Percentiles rank a stretch among this genome's conserved stretches.
These are phyloP conservation scores for Sordaria brevicollis DNA, from an alignment of 495 filamentous ascomycete species.

Conservation along the genomic window DNA sequence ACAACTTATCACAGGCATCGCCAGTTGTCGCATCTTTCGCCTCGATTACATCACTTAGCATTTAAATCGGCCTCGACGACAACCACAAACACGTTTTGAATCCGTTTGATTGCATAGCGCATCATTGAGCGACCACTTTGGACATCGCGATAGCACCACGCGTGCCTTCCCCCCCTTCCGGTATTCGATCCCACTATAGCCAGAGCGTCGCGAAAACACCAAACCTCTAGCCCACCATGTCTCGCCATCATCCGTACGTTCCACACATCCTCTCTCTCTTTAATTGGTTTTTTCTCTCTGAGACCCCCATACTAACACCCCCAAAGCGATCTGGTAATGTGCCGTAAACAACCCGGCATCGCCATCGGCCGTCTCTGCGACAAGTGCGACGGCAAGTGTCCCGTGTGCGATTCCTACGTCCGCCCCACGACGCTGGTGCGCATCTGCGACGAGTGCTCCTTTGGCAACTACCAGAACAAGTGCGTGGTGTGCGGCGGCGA, in stretches of 20 bases:
- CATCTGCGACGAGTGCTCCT: conserved; percentile 98
- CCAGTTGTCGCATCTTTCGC: background rate
- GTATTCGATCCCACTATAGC: background rate
- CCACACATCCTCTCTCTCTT: background rate
- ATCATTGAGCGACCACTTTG: background rate
- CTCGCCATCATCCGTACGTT: conserved; percentile 28
- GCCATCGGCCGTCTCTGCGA: conserved; percentile 98
- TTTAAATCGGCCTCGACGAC: background rate
- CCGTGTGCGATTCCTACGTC: conserved; percentile 97
- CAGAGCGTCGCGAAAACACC: background rate
- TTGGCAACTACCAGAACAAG: conserved; percentile 99
- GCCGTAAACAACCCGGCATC: conserved; percentile 96
- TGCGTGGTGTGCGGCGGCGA: conserved; percentile 98
- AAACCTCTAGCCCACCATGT: conserved; percentile 12
- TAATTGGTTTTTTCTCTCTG: background rate
- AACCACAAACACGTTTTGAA: background rate
- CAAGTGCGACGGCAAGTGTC: conserved; percentile 99
- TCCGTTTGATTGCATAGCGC: background rate
- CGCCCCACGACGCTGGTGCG: conserved; percentile 93
- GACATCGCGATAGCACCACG: background rate
- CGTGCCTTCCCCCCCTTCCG: background rate
- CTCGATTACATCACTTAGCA: background rate
- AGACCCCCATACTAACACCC: background rate
- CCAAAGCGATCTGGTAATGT: conserved; percentile 95
- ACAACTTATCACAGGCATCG: background rate